Evolutionary conservation across 2,329 filamentous ascomycete genomes (phyloP).

Genomic region (Trichoderma semiorbis): DNA sequence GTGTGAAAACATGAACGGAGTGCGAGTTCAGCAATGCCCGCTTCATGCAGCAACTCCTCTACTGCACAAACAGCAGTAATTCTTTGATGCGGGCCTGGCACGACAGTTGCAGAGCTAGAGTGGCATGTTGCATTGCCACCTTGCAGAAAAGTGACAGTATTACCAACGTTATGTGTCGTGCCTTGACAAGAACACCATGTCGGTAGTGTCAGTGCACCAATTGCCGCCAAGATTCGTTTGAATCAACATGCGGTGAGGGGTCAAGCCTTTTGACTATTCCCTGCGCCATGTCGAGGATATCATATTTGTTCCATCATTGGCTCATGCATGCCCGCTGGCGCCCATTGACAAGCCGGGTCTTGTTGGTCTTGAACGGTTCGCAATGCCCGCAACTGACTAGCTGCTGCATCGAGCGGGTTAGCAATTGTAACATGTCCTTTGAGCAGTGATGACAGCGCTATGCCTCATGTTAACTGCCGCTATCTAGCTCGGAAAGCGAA

Average conservation of each 20-base stretch:
- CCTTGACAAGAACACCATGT: not conserved
- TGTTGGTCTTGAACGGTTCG: not conserved
- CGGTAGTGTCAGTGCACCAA: not conserved
- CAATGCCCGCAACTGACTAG: not conserved
- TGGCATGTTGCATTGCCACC: not conserved
- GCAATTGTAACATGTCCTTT: not conserved
- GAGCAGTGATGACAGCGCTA: not conserved
- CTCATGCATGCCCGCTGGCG: not conserved
- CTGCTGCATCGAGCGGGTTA: not conserved
- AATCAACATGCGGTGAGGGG: slow-evolving; percentile 10
- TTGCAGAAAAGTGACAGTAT: not conserved
- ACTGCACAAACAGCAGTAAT: not conserved
- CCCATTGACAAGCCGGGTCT: not conserved
- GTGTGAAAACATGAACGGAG: not conserved
- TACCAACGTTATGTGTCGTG: not conserved
- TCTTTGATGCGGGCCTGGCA: slow-evolving; percentile 1
- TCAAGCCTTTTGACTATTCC: not conserved
- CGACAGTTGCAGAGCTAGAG: not conserved
- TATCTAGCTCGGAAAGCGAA: not conserved
- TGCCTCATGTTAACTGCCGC: not conserved
- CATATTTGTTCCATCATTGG: not conserved
- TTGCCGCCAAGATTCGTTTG: not conserved
- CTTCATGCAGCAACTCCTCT: not conserved
- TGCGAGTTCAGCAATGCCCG: not conserved
- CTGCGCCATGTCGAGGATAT: not conserved